These are phyloP conservation scores for Bonia amplexicaulis DNA, from an alignment of 176 grass and related monocot genomes.

Conservation along the genomic window DNA sequence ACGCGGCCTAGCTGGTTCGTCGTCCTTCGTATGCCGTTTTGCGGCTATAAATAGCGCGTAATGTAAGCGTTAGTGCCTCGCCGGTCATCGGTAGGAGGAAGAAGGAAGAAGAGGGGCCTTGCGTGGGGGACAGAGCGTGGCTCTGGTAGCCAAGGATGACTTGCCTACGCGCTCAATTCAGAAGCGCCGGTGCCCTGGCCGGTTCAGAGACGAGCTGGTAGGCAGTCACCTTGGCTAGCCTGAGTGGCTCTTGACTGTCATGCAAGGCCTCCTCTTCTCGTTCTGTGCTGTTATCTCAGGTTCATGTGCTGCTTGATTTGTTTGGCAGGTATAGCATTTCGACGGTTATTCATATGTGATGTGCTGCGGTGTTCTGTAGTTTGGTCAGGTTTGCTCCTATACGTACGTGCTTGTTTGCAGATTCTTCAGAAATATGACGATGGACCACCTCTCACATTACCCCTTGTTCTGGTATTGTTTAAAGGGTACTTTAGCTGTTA, in stretches of 20 bases:
- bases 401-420: not conserved
- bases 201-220: constrained; percentile 22
- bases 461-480: not conserved
- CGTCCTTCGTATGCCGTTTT: not conserved
- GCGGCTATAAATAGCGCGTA: constrained; percentile 22
- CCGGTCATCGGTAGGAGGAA: not conserved
- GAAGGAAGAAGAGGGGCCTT: constrained; percentile 44
- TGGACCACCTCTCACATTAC: not conserved
- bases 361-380: not conserved
- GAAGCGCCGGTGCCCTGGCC: not conserved
- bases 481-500: not conserved
- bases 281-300: not conserved
- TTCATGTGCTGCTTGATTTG: not conserved
- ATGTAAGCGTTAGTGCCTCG: not conserved
- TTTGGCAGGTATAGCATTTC: not conserved
- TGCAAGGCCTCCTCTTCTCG: constrained; percentile 50
- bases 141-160: constrained; percentile 66
- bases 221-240: constrained; percentile 69
- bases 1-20: not conserved
- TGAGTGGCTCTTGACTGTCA: constrained; percentile 44
- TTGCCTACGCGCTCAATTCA: constrained; percentile 45
- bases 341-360: not conserved
- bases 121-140: constrained; percentile 38
- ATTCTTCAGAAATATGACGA: not conserved
- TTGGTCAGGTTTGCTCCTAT: not conserved